Base-by-base conservation (phyloP, 192 early-diverging fungal species). In the Coemansia sp. region DNA sequence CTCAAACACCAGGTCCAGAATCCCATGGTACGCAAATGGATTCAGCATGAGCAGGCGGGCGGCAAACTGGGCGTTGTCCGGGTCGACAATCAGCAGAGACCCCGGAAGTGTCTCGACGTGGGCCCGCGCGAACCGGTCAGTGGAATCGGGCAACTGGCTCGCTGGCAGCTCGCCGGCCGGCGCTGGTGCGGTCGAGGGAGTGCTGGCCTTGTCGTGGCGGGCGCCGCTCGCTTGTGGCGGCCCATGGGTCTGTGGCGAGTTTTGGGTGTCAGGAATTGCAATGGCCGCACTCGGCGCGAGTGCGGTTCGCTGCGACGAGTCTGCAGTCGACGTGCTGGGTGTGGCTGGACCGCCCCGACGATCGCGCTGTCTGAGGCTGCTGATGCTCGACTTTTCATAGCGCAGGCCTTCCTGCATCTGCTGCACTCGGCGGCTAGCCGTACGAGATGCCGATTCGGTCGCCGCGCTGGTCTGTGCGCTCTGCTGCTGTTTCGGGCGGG, bases 1-100 rank as follows among this genome's bases (percentile, higher is more conserved):
- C 23, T 45, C 56, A 57, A 74, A 74, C 43, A 67, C 25, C 26
- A 74, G 38, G 51, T 74, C 70, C 2, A 73, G 54, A n/a, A 66
- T 26, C 9, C 63, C 30, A 27, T 73, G 63, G 30, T 57, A 51
- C 3, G 70, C 34, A 44, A 73, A 73, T 20, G 70, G 70, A 40
- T 73, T 73, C 27, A 73, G 64, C 35, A 73, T 50, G 23, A 73
- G 30, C 54, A 73, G 35, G 19, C 70, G 63, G 10, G 64, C 70
- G 7, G 14, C 54, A 53, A 48, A 34, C 38, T 62, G 19, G 35
- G 11, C 23, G 47, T 60, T 51, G 8, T 48, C 43, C 0, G 70
- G 70, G n/a, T 73, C 64, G 11, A 73, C 42, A 20, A 73, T 35
- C 8, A 73, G 36, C 36, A 73, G 31, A 6, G 63, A 45, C 5